Conservation (phyloP, 2,329 filamentous ascomycete genomes). For the Macrophomina pseudophaseolina region DNA sequence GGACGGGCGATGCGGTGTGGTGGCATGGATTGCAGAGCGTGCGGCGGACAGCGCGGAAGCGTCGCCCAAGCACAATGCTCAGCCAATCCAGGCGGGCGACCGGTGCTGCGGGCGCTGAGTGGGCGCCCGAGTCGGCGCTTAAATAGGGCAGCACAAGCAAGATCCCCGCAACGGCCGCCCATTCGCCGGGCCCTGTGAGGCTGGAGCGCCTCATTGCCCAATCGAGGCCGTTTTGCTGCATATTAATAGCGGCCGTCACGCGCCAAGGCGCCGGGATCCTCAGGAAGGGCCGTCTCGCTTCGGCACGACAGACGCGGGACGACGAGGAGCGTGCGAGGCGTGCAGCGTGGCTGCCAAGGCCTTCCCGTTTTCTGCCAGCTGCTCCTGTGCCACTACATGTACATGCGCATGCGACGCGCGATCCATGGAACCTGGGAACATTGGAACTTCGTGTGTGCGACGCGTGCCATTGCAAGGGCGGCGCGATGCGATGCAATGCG, state of each 20-base stretch:
- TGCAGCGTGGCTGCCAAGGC: constrained; percentile 33
- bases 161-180: constrained; percentile 28
- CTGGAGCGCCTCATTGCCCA: constrained; percentile 35
- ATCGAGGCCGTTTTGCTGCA: constrained; percentile 34
- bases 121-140: constrained; percentile 40
- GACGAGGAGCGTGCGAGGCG: constrained; percentile 27
- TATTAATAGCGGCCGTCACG: constrained; percentile 39
- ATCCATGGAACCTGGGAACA: constrained; percentile 18
- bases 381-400: constrained; percentile 18
- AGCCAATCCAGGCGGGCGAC: constrained; percentile 39
- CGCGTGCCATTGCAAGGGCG: constrained; percentile 1
- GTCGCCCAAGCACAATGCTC: constrained; percentile 18
- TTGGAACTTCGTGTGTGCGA: constrained; percentile 17
- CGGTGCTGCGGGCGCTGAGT: constrained; percentile 31
- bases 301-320: constrained; percentile 33
- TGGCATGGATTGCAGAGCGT: constrained; percentile 4
- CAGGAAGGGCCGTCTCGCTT: constrained; percentile 34
- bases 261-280: constrained; percentile 17
- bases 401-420: constrained; percentile 20
- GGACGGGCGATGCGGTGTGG: constrained; percentile 22
- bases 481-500: not conserved
- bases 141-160: constrained; percentile 38
- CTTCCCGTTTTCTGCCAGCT: constrained; percentile 25
- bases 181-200: constrained; percentile 34
- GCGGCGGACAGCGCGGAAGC: constrained; percentile 17